phyloP scores from a whole-genome alignment of 2,329 filamentous ascomycete genomes.

The Alternaria panax region DNA sequence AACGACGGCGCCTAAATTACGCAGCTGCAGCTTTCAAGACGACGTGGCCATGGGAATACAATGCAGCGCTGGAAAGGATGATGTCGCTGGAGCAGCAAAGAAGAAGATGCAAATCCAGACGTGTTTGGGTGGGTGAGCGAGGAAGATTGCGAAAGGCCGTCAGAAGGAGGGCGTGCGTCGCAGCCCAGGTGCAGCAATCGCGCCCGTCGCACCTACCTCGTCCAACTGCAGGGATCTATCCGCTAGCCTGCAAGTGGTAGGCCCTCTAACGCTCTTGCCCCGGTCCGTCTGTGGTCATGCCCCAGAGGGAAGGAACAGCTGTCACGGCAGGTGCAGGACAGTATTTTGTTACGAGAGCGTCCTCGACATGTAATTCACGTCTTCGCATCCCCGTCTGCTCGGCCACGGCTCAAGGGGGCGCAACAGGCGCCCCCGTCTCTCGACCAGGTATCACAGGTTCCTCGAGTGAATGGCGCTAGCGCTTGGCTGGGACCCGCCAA shows the following conservation, averaged over 20 bases:
- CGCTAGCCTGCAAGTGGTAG: conserved; percentile 6
- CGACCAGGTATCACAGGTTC: conserved; percentile 6
- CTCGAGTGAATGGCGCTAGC: conserved; percentile 11
- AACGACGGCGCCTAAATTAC: conserved; percentile 12
- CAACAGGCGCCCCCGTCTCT: background rate
- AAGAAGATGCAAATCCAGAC: background rate
- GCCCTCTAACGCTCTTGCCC: conserved; percentile 6
- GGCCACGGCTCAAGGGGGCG: background rate
- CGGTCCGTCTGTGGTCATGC: conserved; percentile 5
- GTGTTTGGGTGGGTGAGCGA: conserved; percentile 5
- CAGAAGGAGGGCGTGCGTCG: background rate
- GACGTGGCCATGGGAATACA: background rate
- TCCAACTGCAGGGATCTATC: conserved; percentile 11
- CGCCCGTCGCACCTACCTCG: conserved; percentile 13
- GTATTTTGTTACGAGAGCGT: background rate
- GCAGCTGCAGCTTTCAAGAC: conserved; percentile 8
- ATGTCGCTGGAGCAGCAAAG: background rate
- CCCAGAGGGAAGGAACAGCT: background rate
- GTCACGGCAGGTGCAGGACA: conserved; percentile 1
- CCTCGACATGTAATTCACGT: background rate
- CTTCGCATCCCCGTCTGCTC: background rate
- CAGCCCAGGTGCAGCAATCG: conserved; percentile 8
- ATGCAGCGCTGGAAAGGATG: background rate
- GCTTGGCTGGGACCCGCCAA: conserved; percentile 12
- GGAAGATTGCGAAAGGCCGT: conserved; percentile 10